Base-by-base conservation (phyloP, 306 rosid genomes). In the Glycyrrhiza uralensis region DNA sequence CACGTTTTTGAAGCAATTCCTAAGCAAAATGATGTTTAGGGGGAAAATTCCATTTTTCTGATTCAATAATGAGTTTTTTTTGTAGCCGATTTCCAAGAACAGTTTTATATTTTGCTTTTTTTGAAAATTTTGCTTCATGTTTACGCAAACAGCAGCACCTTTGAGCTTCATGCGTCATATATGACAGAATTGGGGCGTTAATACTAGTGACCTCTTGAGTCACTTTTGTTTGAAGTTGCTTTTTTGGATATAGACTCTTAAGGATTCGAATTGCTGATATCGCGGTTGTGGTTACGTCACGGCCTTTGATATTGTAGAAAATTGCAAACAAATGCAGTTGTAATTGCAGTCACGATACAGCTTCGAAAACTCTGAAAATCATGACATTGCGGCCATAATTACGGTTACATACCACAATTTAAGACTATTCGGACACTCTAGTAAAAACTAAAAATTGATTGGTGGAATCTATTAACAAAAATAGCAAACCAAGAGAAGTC, bases 11-110 rank as follows among this genome's bases (percentile, higher is more conserved):
- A 49, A 71, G 42, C 75, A 57, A 71, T 58, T 57, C 50, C 66
- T 7, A 58, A 76, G 79, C 79, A 76, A 81, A 66, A 81, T 81
- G 82, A 76, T 81, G 81, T 33, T 57, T 30, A 57, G 17, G 41
- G 38, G 15, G 50, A 10, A 65, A 67, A 66, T 41, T 41, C 60
- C 20, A 36, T 64, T 74, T n/a, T 58, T 58, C 71, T 65, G 19
- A 29, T 64, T 49, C 76, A 57, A 66, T 51, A 28, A 56, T 64
- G 71, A 70, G 35, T 28, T 30, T 62, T 71, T 26, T 71, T 26
- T 12, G 30, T 44, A 62, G 58, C 18, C 54, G 8, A 63, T 54
- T 70, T 55, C 70, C 52, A 12, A 32, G 45, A 23, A 80, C 9
- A 15, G n/a, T 22, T 3, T 29, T 38, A 28, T 58, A 33, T 14